A percentile compares a stretch with the other conserved stretches of the same genome.
These are phyloP conservation scores for Lophiostoma macrostomum DNA, from an alignment of 495 filamentous ascomycete genomes.

Conservation along the genomic window DNA sequence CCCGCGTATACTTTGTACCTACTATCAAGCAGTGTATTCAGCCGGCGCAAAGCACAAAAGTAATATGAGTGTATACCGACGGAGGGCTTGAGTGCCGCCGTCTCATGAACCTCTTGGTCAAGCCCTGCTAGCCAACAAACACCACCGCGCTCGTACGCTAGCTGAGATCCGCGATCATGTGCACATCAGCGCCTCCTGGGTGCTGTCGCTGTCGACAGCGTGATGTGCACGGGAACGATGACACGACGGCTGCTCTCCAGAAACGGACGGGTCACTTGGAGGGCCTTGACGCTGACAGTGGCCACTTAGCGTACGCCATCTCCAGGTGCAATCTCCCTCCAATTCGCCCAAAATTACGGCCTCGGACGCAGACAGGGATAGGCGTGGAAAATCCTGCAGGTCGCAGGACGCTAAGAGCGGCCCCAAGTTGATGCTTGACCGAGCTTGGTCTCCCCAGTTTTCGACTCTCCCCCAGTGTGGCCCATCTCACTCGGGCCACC, in stretches of 20 bases:
- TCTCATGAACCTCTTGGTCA: too few relatives aligned
- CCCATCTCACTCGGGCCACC: conserved; percentile 28
- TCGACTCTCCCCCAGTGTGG: conserved; percentile 15
- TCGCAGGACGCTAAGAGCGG: conserved; percentile 11
- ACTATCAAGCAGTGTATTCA: too few relatives aligned
- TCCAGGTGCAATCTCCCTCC: conserved; percentile 18
- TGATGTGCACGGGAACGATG: conserved; percentile 12
- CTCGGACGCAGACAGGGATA: conserved; percentile 15
- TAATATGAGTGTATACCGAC: too few relatives aligned
- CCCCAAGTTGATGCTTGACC: conserved; percentile 13
- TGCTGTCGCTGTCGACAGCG: not conserved
- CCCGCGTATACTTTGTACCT: too few relatives aligned
- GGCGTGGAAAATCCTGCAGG: conserved; percentile 22
- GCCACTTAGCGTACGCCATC: conserved; percentile 18
- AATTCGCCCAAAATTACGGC: conserved; percentile 29
- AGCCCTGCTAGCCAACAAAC: too few relatives aligned
- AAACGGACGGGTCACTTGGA: not conserved
- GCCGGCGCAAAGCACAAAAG: too few relatives aligned
- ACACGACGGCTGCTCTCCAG: not conserved
- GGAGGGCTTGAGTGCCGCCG: too few relatives aligned
- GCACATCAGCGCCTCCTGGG: not conserved
- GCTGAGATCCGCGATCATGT: conserved; percentile 6
- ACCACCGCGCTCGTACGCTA: not conserved
- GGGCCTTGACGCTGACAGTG: not conserved
- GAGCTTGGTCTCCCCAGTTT: conserved; percentile 24